Conservation (phyloP, 495 filamentous ascomycete genomes). For the Podospora pseudoanserina region DNA sequence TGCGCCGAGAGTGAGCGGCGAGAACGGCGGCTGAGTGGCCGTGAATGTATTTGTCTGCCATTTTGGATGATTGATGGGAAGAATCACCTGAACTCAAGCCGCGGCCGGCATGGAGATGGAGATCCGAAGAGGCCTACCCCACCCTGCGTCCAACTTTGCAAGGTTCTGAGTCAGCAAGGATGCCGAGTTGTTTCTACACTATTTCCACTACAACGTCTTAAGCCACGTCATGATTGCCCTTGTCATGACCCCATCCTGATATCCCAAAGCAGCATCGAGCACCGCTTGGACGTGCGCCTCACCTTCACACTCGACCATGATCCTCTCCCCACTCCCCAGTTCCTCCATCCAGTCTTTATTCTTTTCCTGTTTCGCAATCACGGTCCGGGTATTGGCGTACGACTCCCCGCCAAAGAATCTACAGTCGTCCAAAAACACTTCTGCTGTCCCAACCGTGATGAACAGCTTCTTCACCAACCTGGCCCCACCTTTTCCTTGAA, state of each 20-base stretch:
- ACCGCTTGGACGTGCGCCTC: slow-evolving; percentile 25
- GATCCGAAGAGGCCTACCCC: no score
- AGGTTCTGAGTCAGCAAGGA: no score
- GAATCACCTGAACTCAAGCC: no score
- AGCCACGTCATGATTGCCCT: slow-evolving; percentile 18
- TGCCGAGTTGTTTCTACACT: no score
- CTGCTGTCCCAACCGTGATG: slow-evolving; percentile 19
- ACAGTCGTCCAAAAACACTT: slow-evolving; percentile 23
- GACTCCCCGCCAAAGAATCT: slow-evolving; percentile 13
- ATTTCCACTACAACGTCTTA: no score
- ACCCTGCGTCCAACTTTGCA: no score
- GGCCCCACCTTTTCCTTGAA: background rate
- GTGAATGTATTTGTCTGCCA: no score
- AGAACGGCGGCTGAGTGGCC: background rate
- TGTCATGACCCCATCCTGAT: slow-evolving; percentile 19
- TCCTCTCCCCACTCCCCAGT: slow-evolving; percentile 7
- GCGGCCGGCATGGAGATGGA: no score
- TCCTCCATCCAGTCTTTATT: background rate
- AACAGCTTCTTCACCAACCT: slow-evolving; percentile 18
- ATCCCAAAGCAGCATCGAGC: slow-evolving; percentile 18
- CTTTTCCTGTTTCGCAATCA: slow-evolving; percentile 1
- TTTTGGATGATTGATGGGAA: no score
- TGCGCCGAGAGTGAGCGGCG: no score
- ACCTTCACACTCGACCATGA: slow-evolving; percentile 22
- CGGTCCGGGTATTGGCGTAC: background rate